Evolutionary conservation across 1,284 basidiomycete species (phyloP).

Genomic region (Acaromyces ingoldii): DNA sequence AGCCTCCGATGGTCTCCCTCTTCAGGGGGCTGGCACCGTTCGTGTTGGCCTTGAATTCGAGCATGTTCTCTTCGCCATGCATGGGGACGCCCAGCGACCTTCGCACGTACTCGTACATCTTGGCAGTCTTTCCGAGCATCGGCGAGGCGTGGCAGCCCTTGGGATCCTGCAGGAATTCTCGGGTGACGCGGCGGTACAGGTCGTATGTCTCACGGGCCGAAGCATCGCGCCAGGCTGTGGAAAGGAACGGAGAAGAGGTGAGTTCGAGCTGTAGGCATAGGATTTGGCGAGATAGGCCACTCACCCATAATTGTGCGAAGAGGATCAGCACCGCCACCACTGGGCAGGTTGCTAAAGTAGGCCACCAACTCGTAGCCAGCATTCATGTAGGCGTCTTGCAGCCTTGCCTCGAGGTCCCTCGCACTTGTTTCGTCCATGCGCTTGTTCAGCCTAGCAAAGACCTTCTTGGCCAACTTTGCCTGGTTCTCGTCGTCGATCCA

Average conservation of each 20-base stretch:
- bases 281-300: background rate
- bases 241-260: background rate
- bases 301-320: constrained; percentile 32
- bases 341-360: constrained; percentile 38
- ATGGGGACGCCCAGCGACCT: constrained; percentile 39
- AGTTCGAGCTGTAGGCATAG: background rate
- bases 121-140: constrained; percentile 29
- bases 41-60: constrained; percentile 29
- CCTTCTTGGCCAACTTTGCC: constrained; percentile 18
- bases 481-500: constrained; percentile 37
- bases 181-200: constrained; percentile 28
- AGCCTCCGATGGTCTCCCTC: constrained; percentile 7
- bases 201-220: constrained; percentile 26
- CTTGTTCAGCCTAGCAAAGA: constrained; percentile 28
- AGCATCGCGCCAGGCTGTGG: constrained; percentile 32
- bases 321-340: constrained; percentile 38
- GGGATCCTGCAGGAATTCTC: constrained; percentile 36
- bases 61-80: constrained; percentile 39
- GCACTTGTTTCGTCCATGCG: constrained; percentile 40
- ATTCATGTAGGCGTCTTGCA: constrained; percentile 36
- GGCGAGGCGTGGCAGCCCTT: constrained; percentile 36
- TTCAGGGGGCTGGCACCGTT: background rate
- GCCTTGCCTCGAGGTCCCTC: constrained; percentile 29
- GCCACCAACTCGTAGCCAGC: constrained; percentile 27
- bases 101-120: constrained; percentile 40